Evolutionary conservation across 2,329 filamentous ascomycete genomes (phyloP), one percentile per base, ranked within the genome.

Genomic region (Paracoccidioides brasiliensis): DNA sequence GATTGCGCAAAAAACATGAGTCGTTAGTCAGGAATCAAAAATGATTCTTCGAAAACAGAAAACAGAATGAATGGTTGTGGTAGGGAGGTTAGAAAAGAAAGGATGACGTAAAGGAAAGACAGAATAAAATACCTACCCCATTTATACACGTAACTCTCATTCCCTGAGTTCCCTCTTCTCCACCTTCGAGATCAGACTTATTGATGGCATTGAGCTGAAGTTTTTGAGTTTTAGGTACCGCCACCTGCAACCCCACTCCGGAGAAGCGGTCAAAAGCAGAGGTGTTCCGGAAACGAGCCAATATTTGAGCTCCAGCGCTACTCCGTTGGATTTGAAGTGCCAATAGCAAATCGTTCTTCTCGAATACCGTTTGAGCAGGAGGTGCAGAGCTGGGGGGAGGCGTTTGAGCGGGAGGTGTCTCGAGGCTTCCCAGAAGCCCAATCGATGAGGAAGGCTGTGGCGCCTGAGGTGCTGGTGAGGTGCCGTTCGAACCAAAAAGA

Each of bases 161-260:
- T 65, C 84, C 79, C 73, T 97, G 93, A 58, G 85, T 90, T 14
- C 90, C 91, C 67, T 95, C 90, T 44, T 85, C 81, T 12, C 88
- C 88, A 5, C 84, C 82, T 10, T 77, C 81, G 45, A 98, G 69
- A 37, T 94, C 88, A 4, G 84, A 75, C 61, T 82, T 88, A 62
- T 88, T 95, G 62, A 98, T 95, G 57, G 85, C 88, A 69, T 94
- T 85, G 61, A 98, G 75, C 68, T 96, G 90, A 64, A 98, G 74
- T 69, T 93, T 95, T 73, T 98, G 93, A 46, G 87, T 89, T 74
- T 97, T 98, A 7, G 93, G 93, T 54, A 98, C 93, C 0, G 93
- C 93, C 45, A 91, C 93, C 70, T 98, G 93, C 61, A 98, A 71
- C 32, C 88, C 88, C 35, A 97, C 87, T 48, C 80, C 81, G 14